Conservation (phyloP, 306 rosid species). For the Hippophae gyantsensis region DNA sequence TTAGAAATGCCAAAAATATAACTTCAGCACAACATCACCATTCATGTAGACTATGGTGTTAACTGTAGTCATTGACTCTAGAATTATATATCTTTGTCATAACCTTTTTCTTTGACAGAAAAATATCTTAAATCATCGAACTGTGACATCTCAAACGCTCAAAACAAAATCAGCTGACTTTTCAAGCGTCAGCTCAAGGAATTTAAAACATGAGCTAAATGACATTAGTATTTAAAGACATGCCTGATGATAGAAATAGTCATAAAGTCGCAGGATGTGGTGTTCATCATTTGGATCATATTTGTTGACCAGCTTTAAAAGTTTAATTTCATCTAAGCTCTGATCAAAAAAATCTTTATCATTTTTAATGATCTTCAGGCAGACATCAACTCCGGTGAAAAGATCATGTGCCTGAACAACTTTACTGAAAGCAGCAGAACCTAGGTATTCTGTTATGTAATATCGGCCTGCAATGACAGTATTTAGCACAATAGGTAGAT, state of each 20-base stretch:
- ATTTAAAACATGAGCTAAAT: background rate
- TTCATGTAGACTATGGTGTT: background rate
- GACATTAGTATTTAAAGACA: background rate
- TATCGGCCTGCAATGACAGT: constrained; percentile 80
- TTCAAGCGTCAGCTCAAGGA: background rate
- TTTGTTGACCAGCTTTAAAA: constrained; percentile 87
- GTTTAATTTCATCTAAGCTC: constrained; percentile 95
- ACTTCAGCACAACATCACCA: background rate
- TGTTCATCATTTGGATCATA: constrained; percentile 68
- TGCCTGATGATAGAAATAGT: constrained; percentile 93
- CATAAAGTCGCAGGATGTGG: constrained; percentile 86
- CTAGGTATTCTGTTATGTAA: constrained; percentile 75
- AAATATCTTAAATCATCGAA: too few species aligned
- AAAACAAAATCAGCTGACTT: too few species aligned
- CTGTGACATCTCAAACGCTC: too few species aligned
- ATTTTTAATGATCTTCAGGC: constrained; percentile 94
- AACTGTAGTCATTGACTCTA: too few species aligned
- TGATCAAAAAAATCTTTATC: constrained; percentile 97
- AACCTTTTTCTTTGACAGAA: too few species aligned
- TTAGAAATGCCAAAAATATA: background rate
- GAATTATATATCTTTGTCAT: too few species aligned
- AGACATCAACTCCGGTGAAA: constrained; percentile 72
- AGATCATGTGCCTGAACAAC: constrained; percentile 97
- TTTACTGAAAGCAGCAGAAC: constrained; percentile 95
- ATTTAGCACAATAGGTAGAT: constrained; percentile 74